Percentiles rank a stretch among this genome's conserved stretches.
These are phyloP conservation scores for Podospora anserina DNA, from an alignment of 495 filamentous ascomycete genomes.

Conservation along the genomic window DNA sequence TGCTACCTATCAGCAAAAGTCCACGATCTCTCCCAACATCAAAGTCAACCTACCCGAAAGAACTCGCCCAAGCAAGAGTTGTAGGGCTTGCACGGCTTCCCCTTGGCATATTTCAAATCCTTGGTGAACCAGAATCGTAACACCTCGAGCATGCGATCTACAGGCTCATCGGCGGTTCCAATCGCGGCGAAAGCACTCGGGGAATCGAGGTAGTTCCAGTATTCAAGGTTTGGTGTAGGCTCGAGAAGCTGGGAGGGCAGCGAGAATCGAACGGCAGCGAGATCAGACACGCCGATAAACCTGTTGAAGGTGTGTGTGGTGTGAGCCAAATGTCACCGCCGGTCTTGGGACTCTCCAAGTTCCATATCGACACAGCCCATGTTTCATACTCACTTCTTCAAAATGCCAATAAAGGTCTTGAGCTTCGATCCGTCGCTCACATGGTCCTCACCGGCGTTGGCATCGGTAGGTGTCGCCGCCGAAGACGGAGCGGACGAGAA, in stretches of 20 bases:
- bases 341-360: not conserved
- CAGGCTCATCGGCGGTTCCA: conserved; percentile 83
- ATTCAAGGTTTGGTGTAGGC: conserved; percentile 93
- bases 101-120: conserved; percentile 97
- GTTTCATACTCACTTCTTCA: conserved; percentile 63
- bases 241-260: conserved; percentile 93
- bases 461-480: conserved; percentile 14
- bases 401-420: conserved; percentile 75
- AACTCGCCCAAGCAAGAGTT: conserved; percentile 98
- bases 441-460: conserved; percentile 52
- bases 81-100: conserved; percentile 97
- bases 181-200: conserved; percentile 95
- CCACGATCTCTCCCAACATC: not conserved
- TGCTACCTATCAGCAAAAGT: conserved; percentile 31
- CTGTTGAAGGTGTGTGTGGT: conserved; percentile 38
- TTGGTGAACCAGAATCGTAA: conserved; percentile 98
- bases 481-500: conserved; percentile 16
- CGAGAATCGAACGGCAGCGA: conserved; percentile 92
- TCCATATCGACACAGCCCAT: not conserved
- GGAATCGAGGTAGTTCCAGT: conserved; percentile 96
- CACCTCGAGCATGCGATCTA: conserved; percentile 90
- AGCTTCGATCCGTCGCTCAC: conserved; percentile 76
- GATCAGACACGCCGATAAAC: conserved; percentile 92
- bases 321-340: conserved; percentile 9
- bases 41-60: conserved; percentile 66